These are phyloP conservation scores for Debaryomyces coudertii DNA, from an alignment of 1,139 yeast species.

Conservation along the genomic window DNA sequence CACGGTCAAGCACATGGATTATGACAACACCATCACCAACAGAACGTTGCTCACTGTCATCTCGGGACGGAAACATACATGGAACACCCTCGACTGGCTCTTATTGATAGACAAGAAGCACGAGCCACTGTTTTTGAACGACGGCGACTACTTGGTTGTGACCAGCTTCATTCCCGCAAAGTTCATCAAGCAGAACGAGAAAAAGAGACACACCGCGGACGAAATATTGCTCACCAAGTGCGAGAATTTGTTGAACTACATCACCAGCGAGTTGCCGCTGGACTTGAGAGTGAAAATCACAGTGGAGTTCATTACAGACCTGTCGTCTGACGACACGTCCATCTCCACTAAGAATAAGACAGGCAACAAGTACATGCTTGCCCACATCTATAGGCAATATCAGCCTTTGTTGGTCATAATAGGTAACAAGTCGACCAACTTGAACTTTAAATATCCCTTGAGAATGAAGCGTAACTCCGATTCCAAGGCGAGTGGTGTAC, in stretches of 20 bases:
- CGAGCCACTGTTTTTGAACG: slow-evolving; percentile 28
- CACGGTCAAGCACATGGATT: slow-evolving; percentile 41
- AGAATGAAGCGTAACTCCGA: slow-evolving; percentile 27
- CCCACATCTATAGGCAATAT: slow-evolving; percentile 43
- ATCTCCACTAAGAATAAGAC: slow-evolving; percentile 15
- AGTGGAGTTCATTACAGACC: slow-evolving; percentile 53
- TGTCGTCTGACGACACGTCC: slow-evolving; percentile 3
- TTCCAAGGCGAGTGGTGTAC: slow-evolving; percentile 1
- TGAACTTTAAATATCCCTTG: slow-evolving; percentile 48
- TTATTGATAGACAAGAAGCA: slow-evolving; percentile 20
- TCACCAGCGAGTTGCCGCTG: slow-evolving; percentile 31
- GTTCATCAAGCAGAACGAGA: slow-evolving; percentile 24
- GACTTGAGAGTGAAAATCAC: slow-evolving; percentile 51
- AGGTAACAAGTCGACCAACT: slow-evolving; percentile 44
- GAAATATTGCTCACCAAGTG: slow-evolving; percentile 44
- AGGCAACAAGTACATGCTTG: slow-evolving; percentile 41
- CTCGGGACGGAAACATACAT: slow-evolving; percentile 48
- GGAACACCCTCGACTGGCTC: slow-evolving; percentile 49
- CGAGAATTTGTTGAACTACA: slow-evolving; percentile 42
- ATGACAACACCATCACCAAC: slow-evolving; percentile 22
- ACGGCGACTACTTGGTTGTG: slow-evolving; percentile 45
- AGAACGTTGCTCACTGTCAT: slow-evolving; percentile 43
- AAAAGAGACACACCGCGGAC: slow-evolving; percentile 23
- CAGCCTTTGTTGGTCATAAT: slow-evolving; percentile 44
- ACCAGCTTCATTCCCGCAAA: slow-evolving; percentile 42